A percentile compares a stretch with the other conserved stretches of the same genome.
phyloP scores from a whole-genome alignment of 23 red algal species.

The Pyropia yezoensis region DNA sequence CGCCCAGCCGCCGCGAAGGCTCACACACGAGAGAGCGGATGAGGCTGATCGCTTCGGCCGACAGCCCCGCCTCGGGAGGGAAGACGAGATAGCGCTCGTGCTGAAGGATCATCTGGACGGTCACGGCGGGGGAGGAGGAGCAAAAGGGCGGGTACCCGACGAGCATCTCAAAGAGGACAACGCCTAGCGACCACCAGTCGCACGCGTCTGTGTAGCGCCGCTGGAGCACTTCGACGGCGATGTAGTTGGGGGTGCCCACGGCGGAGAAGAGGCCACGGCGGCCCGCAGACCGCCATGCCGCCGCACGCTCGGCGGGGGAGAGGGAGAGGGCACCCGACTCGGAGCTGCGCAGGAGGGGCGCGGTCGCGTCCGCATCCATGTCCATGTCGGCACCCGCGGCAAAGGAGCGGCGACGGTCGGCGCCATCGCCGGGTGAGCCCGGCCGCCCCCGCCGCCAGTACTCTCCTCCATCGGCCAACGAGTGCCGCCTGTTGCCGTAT shows the following conservation, averaged over 20 bases:
- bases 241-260: slow-evolving; percentile 97
- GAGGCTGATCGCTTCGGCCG: slow-evolving; percentile 50
- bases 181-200: slow-evolving; percentile 97
- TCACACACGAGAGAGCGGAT: slow-evolving; percentile 67
- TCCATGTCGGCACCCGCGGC: slow-evolving; percentile 34
- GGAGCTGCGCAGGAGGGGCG: slow-evolving; percentile 33
- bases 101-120: slow-evolving; percentile 70
- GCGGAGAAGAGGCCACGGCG: slow-evolving; percentile 62
- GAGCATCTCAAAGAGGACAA: slow-evolving; percentile 94
- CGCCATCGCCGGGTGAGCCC: not conserved
- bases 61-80: slow-evolving; percentile 47
- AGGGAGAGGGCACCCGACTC: slow-evolving; percentile 36
- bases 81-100: slow-evolving; percentile 61
- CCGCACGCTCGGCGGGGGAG: slow-evolving; percentile 28
- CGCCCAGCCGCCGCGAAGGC: slow-evolving; percentile 57
- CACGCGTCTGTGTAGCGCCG: slow-evolving; percentile 76
- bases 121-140: slow-evolving; percentile 27
- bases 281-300: slow-evolving; percentile 56
- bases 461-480: too few relatives aligned
- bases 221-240: slow-evolving; percentile 87
- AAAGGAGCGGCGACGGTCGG: slow-evolving; percentile 27
- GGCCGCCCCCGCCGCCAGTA: not conserved
- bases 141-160: slow-evolving; percentile 92
- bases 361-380: slow-evolving; percentile 30
- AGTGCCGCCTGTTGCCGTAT: too few relatives aligned